A percentile compares a stretch with the other conserved stretches of the same genome.
These are phyloP conservation scores for Silene vulgaris DNA, from an alignment of 179 eudicot species.

Conservation along the genomic window DNA sequence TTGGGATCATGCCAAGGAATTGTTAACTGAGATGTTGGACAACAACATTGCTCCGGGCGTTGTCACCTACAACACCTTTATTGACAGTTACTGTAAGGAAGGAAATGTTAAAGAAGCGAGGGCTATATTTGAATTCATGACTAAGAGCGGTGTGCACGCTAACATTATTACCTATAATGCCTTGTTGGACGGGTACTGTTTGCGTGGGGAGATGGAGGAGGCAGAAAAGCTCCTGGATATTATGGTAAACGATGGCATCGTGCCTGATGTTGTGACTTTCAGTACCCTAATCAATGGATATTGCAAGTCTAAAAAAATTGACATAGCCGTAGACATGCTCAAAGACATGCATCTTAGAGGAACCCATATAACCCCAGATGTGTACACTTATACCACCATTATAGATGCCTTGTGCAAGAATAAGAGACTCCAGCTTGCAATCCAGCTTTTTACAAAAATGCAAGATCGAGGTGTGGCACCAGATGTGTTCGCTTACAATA, in stretches of 20 bases:
- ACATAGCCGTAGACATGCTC: not conserved
- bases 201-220: too few species aligned
- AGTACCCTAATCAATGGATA: too few species aligned
- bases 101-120: not conserved
- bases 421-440: too few species aligned
- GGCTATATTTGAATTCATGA: not conserved
- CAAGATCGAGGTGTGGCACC: not conserved
- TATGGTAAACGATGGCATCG: too few species aligned
- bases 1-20: not conserved
- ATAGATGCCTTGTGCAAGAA: too few species aligned
- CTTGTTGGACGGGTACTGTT: too few species aligned
- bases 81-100: not conserved
- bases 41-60: not conserved
- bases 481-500: slow-evolving; percentile 21
- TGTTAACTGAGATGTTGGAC: not conserved
- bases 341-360: slow-evolving; percentile 24
- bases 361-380: not conserved
- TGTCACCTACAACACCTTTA: not conserved
- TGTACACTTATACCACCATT: too few species aligned
- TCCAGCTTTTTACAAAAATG: too few species aligned
- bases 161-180: too few species aligned
- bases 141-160: not conserved
- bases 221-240: too few species aligned
- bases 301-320: too few species aligned
- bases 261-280: too few species aligned